Conservation (phyloP, 2,329 filamentous ascomycete genomes). For the Fusarium sp. region DNA sequence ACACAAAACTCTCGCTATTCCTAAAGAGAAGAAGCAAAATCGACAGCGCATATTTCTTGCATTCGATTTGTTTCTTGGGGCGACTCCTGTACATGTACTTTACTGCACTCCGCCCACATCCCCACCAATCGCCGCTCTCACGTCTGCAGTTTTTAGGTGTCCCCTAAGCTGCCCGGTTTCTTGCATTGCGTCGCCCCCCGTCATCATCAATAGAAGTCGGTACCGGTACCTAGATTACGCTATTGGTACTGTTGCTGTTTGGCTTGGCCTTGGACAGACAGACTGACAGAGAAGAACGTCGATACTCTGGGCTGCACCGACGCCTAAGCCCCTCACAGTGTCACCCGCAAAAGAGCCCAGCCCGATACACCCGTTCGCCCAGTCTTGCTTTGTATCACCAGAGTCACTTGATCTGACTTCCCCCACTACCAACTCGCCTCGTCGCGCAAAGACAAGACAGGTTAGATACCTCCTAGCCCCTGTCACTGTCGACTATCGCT, state of each 20-base stretch:
- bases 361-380: constrained; percentile 26
- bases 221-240: constrained; percentile 6
- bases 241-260: constrained; percentile 8
- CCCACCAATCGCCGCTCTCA: constrained; percentile 33
- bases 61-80: constrained; percentile 30
- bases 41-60: constrained; percentile 23
- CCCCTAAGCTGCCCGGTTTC: constrained; percentile 30
- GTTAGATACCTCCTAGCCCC: constrained; percentile 15
- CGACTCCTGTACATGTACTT: constrained; percentile 29
- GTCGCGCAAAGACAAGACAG: constrained; percentile 24
- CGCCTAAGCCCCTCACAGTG: constrained; percentile 43
- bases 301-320: constrained; percentile 22
- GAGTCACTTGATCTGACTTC: constrained; percentile 18
- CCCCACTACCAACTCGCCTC: constrained; percentile 35
- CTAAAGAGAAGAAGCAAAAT: background rate
- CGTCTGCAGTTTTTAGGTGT: constrained; percentile 19
- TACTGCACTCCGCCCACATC: constrained; percentile 28
- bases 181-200: constrained; percentile 27
- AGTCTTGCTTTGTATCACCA: constrained; percentile 23
- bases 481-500: constrained; percentile 9
- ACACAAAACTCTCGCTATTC: constrained; percentile 9
- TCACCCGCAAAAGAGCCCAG: constrained; percentile 22
- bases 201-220: constrained; percentile 20
- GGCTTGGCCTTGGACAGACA: constrained; percentile 20
- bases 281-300: background rate